phyloP scores from a whole-genome alignment of 2,329 filamentous ascomycete species.

The Botrytis deweyae region DNA sequence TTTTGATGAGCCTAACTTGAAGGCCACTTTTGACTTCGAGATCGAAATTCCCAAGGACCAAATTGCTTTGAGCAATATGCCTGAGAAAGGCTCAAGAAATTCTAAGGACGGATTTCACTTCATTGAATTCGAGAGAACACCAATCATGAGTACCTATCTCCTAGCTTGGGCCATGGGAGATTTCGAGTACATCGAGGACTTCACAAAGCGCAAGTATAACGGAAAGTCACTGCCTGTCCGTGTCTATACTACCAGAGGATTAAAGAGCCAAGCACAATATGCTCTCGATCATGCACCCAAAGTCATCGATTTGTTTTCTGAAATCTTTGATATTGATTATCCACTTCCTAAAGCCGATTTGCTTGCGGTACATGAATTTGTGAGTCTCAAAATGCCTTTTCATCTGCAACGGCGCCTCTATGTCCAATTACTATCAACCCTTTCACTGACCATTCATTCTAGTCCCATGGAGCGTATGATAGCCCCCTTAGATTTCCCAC shows the following conservation, averaged over 20 bases:
- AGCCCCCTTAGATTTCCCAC: neutral
- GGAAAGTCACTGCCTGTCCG: slow-evolving; percentile 88
- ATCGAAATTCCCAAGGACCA: slow-evolving; percentile 89
- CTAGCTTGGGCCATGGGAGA: slow-evolving; percentile 94
- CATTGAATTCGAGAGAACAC: slow-evolving; percentile 79
- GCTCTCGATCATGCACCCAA: slow-evolving; percentile 89
- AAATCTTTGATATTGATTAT: slow-evolving; percentile 91
- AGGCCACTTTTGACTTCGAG: slow-evolving; percentile 91
- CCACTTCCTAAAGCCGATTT: slow-evolving; percentile 90
- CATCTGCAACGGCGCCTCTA: neutral
- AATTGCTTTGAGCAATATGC: slow-evolving; percentile 94
- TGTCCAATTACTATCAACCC: neutral
- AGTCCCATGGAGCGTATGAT: slow-evolving; percentile 68
- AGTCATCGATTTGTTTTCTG: slow-evolving; percentile 94
- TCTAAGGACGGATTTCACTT: slow-evolving; percentile 64
- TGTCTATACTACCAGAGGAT: slow-evolving; percentile 92
- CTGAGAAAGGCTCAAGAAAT: slow-evolving; percentile 67
- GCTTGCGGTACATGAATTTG: slow-evolving; percentile 91
- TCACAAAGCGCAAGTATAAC: slow-evolving; percentile 86
- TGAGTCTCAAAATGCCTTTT: slow-evolving; percentile 39
- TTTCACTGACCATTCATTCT: slow-evolving; percentile 44
- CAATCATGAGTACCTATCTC: slow-evolving; percentile 85
- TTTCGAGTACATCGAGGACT: slow-evolving; percentile 93
- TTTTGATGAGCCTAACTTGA: slow-evolving; percentile 96
- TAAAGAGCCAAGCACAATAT: slow-evolving; percentile 88